phyloP scores from a whole-genome alignment of 208 protist genomes.

The Leishmania aethiopica region DNA sequence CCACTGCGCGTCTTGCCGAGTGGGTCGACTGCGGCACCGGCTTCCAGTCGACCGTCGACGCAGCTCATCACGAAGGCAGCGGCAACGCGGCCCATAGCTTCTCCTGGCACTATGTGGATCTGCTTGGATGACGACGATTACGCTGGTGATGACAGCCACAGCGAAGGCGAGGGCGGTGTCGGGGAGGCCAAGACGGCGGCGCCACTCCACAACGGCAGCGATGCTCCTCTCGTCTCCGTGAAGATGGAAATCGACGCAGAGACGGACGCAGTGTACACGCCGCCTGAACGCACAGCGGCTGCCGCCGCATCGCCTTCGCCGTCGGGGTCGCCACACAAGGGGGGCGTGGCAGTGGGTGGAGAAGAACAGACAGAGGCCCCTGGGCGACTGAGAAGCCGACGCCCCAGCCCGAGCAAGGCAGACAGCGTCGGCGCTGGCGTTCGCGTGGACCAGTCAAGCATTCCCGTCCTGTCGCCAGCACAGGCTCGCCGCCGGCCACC shows the following conservation, averaged over 20 bases:
- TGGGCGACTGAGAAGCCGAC: not conserved
- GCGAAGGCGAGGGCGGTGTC: not conserved
- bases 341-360: not conserved
- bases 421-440: not conserved
- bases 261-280: not conserved
- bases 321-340: not conserved
- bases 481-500: constrained; percentile 5
- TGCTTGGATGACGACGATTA: constrained; percentile 74
- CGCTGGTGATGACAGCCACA: constrained; percentile 14
- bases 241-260: constrained; percentile 7
- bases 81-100: constrained; percentile 52
- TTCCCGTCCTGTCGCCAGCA: not conserved
- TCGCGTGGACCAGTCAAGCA: not conserved
- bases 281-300: not conserved
- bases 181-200: not conserved
- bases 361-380: not conserved
- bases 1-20: not conserved
- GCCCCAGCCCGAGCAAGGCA: not conserved
- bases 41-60: constrained; percentile 41
- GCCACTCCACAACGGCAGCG: not conserved
- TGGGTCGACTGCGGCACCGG: not conserved
- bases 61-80: constrained; percentile 59
- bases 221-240: not conserved
- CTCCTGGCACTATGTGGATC: constrained; percentile 78
- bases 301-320: not conserved